Evolutionary conservation across 768 basidiomycete genomes (phyloP), one percentile per base, ranked within the genome.

Genomic region (Lyophyllum atratum): DNA sequence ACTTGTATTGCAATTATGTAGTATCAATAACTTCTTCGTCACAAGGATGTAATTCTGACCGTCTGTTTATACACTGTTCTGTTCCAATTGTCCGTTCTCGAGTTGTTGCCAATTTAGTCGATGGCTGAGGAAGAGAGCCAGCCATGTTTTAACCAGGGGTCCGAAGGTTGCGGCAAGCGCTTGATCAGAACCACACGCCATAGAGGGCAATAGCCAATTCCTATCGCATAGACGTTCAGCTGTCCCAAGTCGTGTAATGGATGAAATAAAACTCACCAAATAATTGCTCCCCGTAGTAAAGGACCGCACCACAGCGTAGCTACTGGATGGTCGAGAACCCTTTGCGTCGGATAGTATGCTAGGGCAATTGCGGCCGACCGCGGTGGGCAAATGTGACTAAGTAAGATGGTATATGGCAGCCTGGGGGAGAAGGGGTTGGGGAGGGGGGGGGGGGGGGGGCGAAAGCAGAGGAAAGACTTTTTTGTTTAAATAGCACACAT

Each of bases 161-260:
- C 89, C 89, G 21, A 90, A 86, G 0, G 91, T 92, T 0, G 91
- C 90, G 0, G 92, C 92, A 0, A 94, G 76, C 0, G 89, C 91
- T 71, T 94, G 86, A 53, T 88, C 85, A 0, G 89, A 91, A 5
- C 84, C 79, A n/a, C 5, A 89, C 84, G 3, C 93, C 92, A 69
- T 86, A 94, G 0, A 87, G 83, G 0, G 89, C 86, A 40, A 92
- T 87, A 3, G 86, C 80, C 0, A 93, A 93, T 73, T 93, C 90
- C 81, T 89, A 65, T 7, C 17, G 42, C 24, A 21, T 31, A 42
- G 24, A 19, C 5, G 1, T 28, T n/a, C n/a, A n/a, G n/a, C n/a
- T n/a, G n/a, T n/a, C n/a, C n/a, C n/a, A n/a, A n/a, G 22, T 51
- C n/a, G 47, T 14, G 49, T 12, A 46, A 25, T 12, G 44, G 14